Evolutionary conservation across 2,329 filamentous ascomycete species (phyloP).

Genomic region (Proliferodiscus dingleyae): DNA sequence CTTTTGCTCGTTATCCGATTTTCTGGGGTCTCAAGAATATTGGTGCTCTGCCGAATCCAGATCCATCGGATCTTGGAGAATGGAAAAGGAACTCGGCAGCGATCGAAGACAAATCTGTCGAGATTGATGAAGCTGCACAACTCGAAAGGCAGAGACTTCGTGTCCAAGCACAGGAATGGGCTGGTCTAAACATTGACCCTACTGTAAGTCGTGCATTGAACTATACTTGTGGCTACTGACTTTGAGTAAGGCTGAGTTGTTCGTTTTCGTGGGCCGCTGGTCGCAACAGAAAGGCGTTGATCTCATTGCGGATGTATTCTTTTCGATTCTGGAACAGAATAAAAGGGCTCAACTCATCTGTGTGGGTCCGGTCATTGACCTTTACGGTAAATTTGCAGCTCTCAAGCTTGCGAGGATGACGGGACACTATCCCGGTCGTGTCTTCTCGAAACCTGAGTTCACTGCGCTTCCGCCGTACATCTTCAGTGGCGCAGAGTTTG

Average conservation of each 20-base stretch:
- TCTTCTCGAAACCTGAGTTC: constrained; percentile 65
- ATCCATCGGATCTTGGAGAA: constrained; percentile 53
- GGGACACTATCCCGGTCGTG: constrained; percentile 59
- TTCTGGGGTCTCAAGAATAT: constrained; percentile 63
- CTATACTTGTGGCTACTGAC: background rate
- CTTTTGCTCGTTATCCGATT: constrained; percentile 62
- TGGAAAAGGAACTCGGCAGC: constrained; percentile 53
- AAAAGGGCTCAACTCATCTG: constrained; percentile 57
- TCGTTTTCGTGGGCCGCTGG: constrained; percentile 67
- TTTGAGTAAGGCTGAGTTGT: constrained; percentile 48
- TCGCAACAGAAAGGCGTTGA: constrained; percentile 66
- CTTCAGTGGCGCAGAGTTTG: constrained; percentile 64
- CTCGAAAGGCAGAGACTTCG: constrained; percentile 47
- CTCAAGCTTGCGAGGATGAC: constrained; percentile 60
- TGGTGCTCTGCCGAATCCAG: constrained; percentile 65
- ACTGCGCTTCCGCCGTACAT: constrained; percentile 62
- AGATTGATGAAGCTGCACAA: constrained; percentile 50
- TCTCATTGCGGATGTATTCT: constrained; percentile 63
- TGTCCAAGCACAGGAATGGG: constrained; percentile 63
- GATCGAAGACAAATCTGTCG: constrained; percentile 36
- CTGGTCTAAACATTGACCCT: constrained; percentile 55
- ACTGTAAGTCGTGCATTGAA: constrained; percentile 11
- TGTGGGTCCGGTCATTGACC: constrained; percentile 61
- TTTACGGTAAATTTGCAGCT: constrained; percentile 64
- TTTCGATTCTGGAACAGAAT: constrained; percentile 55